Evolutionary conservation across 2,329 filamentous ascomycete genomes (phyloP).

Genomic region (Ilyonectria mors-panacis): DNA sequence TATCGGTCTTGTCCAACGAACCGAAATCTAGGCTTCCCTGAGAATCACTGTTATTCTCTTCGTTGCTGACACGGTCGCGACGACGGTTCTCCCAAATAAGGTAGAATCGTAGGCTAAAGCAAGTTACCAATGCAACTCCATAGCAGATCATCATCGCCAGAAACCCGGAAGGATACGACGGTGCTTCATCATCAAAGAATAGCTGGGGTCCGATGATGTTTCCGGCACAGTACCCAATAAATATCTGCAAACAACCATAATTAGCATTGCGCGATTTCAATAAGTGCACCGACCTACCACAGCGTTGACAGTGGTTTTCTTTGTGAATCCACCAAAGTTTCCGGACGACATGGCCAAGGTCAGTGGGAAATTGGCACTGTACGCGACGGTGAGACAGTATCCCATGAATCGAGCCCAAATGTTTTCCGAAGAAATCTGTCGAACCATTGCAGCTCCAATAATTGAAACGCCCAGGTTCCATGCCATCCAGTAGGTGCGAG

Average conservation of each 20-base stretch:
- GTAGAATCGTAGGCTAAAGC: slow-evolving; percentile 64
- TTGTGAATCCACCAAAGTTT: slow-evolving; percentile 75
- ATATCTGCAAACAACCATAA: slow-evolving; percentile 52
- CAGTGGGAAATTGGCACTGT: slow-evolving; percentile 60
- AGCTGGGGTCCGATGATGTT: slow-evolving; percentile 75
- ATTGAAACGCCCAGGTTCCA: slow-evolving; percentile 38
- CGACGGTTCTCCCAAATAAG: slow-evolving; percentile 66
- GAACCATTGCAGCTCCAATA: slow-evolving; percentile 45
- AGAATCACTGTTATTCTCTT: background rate
- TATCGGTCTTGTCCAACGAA: slow-evolving; percentile 66
- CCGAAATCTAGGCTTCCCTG: background rate
- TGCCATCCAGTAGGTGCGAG: slow-evolving; percentile 47
- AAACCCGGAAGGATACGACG: slow-evolving; percentile 74
- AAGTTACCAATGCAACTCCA: slow-evolving; percentile 60
- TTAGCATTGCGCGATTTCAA: background rate
- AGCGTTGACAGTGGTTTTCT: slow-evolving; percentile 72
- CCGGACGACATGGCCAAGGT: slow-evolving; percentile 69
- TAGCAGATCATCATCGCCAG: slow-evolving; percentile 74
- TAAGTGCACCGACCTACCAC: slow-evolving; percentile 47
- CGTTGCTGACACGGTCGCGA: slow-evolving; percentile 54
- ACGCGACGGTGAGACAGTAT: slow-evolving; percentile 67
- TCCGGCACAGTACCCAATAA: slow-evolving; percentile 72
- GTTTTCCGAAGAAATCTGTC: slow-evolving; percentile 31
- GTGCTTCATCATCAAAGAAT: slow-evolving; percentile 70
- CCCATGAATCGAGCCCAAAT: slow-evolving; percentile 48